Base-by-base conservation (phyloP, 495 filamentous ascomycete species). In the Neurospora sp. region DNA sequence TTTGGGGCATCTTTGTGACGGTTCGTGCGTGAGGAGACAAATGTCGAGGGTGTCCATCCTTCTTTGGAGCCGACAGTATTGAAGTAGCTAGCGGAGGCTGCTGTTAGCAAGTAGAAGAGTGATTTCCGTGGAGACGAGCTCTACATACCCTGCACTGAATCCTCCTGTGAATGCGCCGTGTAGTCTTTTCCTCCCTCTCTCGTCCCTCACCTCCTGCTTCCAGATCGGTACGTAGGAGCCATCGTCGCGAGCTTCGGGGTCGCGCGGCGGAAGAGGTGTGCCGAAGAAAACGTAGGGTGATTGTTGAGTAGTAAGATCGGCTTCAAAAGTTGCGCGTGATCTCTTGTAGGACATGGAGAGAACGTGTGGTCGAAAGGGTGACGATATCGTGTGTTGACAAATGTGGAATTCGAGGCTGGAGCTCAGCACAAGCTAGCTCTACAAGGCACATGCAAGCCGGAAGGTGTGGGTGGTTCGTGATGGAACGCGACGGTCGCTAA, bases 51-150 rank as follows among this genome's bases (percentile, higher is more conserved):
- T 14, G 92, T 91, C 94, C 94, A 99, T 83, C 96, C 96, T 87
- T 99, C 95, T 83, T 98, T 98, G 9, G 94, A 97, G 39, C 96
- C 96, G 77, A 97, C 96, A 12, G 93, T 97, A 79, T 98, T 98
- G 85, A 96, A 98, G 82, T 99, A 98, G 74, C 93, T 96, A 75
- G 74, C 74, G 71, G 31, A 40, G 44, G 16, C 10, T 7, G 44
- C 69, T 23, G 42, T 38, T 39, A 40, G 39, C 16, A 46, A 39
- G 16, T n/a, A 4, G 23, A 42, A 27, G 44, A 76, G 70, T 41
- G 46, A n/a, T 23, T 41, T 40, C 59, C 14, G 1, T 16, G 14
- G 18, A 41, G 5, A 23, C 0, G 18, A 42, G 54, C 62, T 40
- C 11, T 39, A 76, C 88, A 83, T 89, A 94, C 92, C 96, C 96